A percentile compares a stretch with the other conserved stretches of the same genome.
Evolutionary conservation across 2,329 filamentous ascomycete species (phyloP).

Genomic region (Hypoxylon sp.): DNA sequence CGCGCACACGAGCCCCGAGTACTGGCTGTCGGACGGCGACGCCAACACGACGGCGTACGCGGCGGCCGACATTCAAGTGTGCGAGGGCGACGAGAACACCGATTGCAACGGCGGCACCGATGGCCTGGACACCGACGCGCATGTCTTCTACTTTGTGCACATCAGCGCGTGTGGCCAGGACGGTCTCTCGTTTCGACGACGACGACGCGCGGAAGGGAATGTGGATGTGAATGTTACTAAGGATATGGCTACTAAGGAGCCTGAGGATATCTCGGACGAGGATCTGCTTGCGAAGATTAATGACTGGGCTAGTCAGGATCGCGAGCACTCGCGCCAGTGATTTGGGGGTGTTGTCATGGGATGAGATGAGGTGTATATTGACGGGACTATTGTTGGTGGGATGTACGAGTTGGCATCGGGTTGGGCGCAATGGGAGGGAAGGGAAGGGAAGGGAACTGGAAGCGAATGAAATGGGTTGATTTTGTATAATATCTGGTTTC

Average conservation of each 20-base stretch:
- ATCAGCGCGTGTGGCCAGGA: constrained; percentile 52
- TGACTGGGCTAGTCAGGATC: constrained; percentile 40
- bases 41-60: constrained; percentile 49
- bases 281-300: constrained; percentile 40
- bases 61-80: constrained; percentile 54
- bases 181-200: constrained; percentile 34
- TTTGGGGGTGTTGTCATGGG: no score
- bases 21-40: constrained; percentile 61
- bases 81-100: constrained; percentile 57
- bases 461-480: no score
- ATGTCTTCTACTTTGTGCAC: constrained; percentile 58
- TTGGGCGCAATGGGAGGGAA: no score
- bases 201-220: no score
- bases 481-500: no score
- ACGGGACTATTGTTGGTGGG: no score
- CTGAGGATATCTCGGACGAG: constrained; percentile 37
- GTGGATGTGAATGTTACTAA: constrained; percentile 15
- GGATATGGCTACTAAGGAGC: constrained; percentile 35
- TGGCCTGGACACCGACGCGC: constrained; percentile 56
- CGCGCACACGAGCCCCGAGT: constrained; percentile 74
- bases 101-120: constrained; percentile 61
- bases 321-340: constrained; percentile 27
- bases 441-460: no score
- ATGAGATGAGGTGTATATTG: no score
- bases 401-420: no score